These are phyloP conservation scores for Elsinoe fawcettii DNA, from an alignment of 2,329 filamentous ascomycete species.

Conservation along the genomic window DNA sequence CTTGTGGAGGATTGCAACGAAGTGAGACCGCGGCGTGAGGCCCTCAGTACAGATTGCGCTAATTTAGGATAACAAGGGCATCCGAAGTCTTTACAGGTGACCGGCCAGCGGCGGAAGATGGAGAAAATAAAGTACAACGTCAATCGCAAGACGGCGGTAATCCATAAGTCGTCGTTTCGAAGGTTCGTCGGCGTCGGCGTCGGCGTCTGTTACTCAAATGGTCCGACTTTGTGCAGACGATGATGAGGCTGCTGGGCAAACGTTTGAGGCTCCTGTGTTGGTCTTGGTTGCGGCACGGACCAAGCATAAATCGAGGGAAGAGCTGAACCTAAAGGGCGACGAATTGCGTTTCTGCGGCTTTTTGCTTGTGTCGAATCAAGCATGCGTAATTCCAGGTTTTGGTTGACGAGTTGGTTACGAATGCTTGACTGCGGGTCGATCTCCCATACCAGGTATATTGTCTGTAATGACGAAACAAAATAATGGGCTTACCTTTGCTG, in stretches of 20 bases:
- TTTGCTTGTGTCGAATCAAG: constrained; percentile 12
- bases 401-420: constrained; percentile 7
- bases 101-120: constrained; percentile 7
- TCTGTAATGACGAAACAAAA: constrained; percentile 16
- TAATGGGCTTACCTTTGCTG: constrained; percentile 34
- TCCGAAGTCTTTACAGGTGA: not conserved
- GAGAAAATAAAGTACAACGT: not conserved
- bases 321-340: not conserved
- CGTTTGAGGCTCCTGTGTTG: not conserved
- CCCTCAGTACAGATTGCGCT: not conserved
- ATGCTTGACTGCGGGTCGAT: not conserved
- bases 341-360: not conserved
- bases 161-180: not conserved
- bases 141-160: not conserved
- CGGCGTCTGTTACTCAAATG: constrained; percentile 1
- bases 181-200: not conserved
- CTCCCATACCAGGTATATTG: not conserved
- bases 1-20: constrained; percentile 6
- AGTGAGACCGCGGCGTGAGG: constrained; percentile 9
- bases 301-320: constrained; percentile 4
- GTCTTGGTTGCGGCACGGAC: not conserved
- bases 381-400: constrained; percentile 9
- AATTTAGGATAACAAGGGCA: constrained; percentile 2
- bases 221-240: constrained; percentile 7
- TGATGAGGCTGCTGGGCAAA: not conserved